A percentile compares a stretch with the other conserved stretches of the same genome.
These are phyloP conservation scores for Talaromyces funiculosus DNA, from an alignment of 2,329 filamentous ascomycete genomes.

Conservation along the genomic window DNA sequence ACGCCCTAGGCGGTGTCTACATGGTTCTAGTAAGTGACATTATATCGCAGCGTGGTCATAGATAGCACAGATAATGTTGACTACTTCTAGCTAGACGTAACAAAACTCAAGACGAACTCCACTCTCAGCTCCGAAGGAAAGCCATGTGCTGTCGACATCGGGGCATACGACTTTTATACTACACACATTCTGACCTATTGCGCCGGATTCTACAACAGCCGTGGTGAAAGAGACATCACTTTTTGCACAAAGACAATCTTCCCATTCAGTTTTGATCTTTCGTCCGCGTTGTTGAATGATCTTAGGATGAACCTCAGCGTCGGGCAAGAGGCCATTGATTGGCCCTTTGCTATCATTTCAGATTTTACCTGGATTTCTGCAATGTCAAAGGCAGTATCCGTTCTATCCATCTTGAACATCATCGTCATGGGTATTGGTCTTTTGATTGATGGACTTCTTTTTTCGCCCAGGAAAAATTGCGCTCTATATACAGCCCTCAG, in stretches of 20 bases:
- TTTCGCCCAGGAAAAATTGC: neutral
- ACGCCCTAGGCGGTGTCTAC: neutral
- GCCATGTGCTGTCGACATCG: neutral
- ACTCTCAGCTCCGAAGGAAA: neutral
- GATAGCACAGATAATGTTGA: neutral
- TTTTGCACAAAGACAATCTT: neutral
- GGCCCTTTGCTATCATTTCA: neutral
- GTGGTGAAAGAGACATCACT: conserved; percentile 1
- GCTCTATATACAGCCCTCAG: neutral
- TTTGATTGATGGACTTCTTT: conserved; percentile 1
- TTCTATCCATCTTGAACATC: neutral
- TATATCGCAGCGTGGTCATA: neutral
- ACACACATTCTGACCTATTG: conserved; percentile 6
- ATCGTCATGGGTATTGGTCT: conserved; percentile 1
- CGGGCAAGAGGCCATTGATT: conserved; percentile 3
- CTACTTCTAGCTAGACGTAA: neutral
- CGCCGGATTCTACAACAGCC: conserved; percentile 1
- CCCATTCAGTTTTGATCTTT: conserved; percentile 6
- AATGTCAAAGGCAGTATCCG: neutral
- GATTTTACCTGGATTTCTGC: conserved; percentile 8
- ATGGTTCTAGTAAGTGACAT: neutral
- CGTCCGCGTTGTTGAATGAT: neutral
- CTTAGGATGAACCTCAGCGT: neutral
- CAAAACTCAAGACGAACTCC: neutral
- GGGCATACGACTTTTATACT: conserved; percentile 10